These are phyloP conservation scores for Mycosphaerelloides madeirae DNA, from an alignment of 2,329 filamentous ascomycete species.

Conservation along the genomic window DNA sequence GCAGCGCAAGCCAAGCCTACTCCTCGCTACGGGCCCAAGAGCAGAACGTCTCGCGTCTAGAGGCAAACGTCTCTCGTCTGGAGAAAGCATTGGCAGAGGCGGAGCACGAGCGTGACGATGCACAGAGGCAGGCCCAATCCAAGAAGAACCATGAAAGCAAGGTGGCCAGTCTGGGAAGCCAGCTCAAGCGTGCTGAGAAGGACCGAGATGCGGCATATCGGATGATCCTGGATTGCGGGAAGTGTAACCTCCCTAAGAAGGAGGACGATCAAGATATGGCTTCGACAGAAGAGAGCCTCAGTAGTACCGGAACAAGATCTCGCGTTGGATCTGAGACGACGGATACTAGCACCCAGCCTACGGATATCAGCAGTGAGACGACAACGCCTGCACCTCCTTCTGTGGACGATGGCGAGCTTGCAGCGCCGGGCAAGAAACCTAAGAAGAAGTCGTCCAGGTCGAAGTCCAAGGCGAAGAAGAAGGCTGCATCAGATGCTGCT, in stretches of 20 bases:
- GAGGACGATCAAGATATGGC: conserved; percentile 6
- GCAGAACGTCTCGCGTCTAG: no score
- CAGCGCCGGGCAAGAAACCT: conserved; percentile 48
- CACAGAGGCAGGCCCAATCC: conserved; percentile 18
- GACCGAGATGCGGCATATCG: conserved; percentile 34
- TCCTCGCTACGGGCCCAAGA: no score
- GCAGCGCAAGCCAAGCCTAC: conserved; percentile 13
- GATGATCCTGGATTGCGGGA: conserved; percentile 33
- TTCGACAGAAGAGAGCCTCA: conserved; percentile 10
- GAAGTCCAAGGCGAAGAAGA: conserved; percentile 75
- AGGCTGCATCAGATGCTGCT: conserved; percentile 43
- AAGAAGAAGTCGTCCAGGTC: conserved; percentile 76
- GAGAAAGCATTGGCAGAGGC: conserved; percentile 32
- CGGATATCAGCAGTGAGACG: conserved; percentile 21
- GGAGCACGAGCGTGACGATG: conserved; percentile 27
- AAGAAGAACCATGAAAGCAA: conserved; percentile 28
- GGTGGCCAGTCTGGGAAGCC: conserved; percentile 25
- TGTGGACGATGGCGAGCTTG: conserved; percentile 21
- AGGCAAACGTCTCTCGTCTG: conserved; percentile 3
- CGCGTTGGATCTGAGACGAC: conserved; percentile 23
- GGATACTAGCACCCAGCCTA: conserved; percentile 22
- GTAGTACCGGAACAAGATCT: conserved; percentile 14
- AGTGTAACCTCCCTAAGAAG: conserved; percentile 22
- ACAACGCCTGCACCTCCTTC: conserved; percentile 16
- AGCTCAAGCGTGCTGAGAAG: conserved; percentile 27